Percentiles rank a stretch among this genome's conserved stretches.
These are phyloP conservation scores for Globisporangium radiosum DNA, from an alignment of 352 stramenopile genomes.

Conservation along the genomic window DNA sequence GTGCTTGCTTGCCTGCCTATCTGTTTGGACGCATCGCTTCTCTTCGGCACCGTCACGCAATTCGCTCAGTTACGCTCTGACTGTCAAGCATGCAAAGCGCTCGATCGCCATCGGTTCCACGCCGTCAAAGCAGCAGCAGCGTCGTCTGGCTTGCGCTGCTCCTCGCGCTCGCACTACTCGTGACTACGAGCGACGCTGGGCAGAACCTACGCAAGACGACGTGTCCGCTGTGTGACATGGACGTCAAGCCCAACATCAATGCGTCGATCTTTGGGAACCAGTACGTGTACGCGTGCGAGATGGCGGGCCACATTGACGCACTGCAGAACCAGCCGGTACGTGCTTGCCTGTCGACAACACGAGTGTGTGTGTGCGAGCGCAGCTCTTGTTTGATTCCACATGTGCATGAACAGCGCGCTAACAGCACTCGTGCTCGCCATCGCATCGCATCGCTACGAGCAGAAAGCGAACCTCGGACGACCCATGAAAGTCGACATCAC, in stretches of 20 bases:
- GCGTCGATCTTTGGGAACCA: constrained; percentile 65
- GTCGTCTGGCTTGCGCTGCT: constrained; percentile 12
- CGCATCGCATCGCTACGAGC: no score
- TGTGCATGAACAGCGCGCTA: neutral
- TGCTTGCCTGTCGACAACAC: neutral
- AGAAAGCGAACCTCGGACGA: constrained; percentile 40
- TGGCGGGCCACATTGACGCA: constrained; percentile 74
- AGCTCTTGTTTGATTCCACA: neutral
- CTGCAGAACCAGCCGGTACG: constrained; percentile 71
- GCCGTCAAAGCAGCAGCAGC: neutral
- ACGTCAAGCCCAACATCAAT: constrained; percentile 41
- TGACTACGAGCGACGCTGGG: constrained; percentile 17
- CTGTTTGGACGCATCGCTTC: no score
- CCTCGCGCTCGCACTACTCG: constrained; percentile 20
- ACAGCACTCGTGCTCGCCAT: no score
- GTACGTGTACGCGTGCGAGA: constrained; percentile 76
- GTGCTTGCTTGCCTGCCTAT: neutral
- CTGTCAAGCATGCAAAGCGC: neutral
- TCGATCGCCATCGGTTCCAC: no score
- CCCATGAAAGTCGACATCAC: constrained; percentile 39
- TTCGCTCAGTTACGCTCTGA: neutral
- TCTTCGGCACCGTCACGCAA: neutral
- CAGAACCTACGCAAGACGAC: constrained; percentile 53
- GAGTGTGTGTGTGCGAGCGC: neutral
- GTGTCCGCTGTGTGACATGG: constrained; percentile 36